Conservation (phyloP, 768 basidiomycete species). For the Trametes cingulata region DNA sequence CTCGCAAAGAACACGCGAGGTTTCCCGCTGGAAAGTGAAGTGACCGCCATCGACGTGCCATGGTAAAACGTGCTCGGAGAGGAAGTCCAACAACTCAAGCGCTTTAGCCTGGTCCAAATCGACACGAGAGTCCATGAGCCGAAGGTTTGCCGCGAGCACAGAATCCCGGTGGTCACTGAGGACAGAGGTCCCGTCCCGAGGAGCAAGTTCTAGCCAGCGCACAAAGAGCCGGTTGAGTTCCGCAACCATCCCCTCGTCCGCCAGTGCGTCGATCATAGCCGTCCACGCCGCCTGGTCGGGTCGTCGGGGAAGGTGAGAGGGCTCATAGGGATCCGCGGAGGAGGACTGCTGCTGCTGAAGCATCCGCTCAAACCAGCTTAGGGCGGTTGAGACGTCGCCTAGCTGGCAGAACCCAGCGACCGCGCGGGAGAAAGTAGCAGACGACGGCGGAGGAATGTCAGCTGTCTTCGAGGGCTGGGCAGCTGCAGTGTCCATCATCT, state of each 20-base stretch:
- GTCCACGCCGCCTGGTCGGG: slow-evolving; percentile 60
- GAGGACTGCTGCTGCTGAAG: slow-evolving; percentile 42
- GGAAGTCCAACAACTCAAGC: slow-evolving; percentile 29
- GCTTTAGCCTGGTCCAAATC: slow-evolving; percentile 14
- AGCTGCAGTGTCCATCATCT: slow-evolving; percentile 59
- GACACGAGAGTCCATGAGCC: slow-evolving; percentile 31
- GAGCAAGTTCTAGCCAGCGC: slow-evolving; percentile 37
- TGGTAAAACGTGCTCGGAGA: slow-evolving; percentile 26
- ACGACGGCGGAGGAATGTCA: slow-evolving; percentile 57
- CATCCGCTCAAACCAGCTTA: slow-evolving; percentile 72
- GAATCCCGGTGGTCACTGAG: slow-evolving; percentile 34
- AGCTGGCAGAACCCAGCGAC: slow-evolving; percentile 64
- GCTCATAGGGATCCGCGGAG: slow-evolving; percentile 37
- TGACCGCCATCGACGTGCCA: slow-evolving; percentile 11
- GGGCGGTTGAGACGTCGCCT: slow-evolving; percentile 63
- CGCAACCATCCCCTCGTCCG: slow-evolving; percentile 44
- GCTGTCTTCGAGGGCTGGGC: slow-evolving; percentile 34
- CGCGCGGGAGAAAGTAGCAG: slow-evolving; percentile 63
- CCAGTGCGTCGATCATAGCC: slow-evolving; percentile 60
- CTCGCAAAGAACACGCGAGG: slow-evolving; percentile 16
- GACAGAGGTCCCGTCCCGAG: slow-evolving; percentile 31
- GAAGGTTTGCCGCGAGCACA: slow-evolving; percentile 46
- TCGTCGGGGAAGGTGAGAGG: slow-evolving; percentile 44
- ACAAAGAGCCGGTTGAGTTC: slow-evolving; percentile 60
- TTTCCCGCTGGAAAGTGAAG: slow-evolving; percentile 17